Evolutionary conservation across 2,329 filamentous ascomycete species (phyloP).

Genomic region (Blastomyces parvus): DNA sequence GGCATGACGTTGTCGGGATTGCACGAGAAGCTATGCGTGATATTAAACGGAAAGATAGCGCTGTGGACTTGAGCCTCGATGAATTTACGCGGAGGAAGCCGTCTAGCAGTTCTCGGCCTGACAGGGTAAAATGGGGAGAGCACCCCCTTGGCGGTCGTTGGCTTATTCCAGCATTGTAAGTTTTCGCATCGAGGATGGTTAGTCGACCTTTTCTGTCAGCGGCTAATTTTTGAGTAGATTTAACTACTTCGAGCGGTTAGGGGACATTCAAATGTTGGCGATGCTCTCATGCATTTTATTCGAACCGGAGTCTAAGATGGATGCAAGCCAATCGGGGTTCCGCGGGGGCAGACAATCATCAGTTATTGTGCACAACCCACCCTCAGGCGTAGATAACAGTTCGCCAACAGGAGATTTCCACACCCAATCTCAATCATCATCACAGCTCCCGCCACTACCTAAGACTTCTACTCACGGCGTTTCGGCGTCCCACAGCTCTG

Average conservation of each 20-base stretch:
- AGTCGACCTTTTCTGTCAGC: background rate
- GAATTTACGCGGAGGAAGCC: conserved; percentile 25
- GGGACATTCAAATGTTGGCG: conserved; percentile 58
- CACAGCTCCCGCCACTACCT: conserved; percentile 23
- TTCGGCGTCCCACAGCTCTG: conserved; percentile 36
- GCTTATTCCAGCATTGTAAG: conserved; percentile 45
- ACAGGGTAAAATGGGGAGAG: conserved; percentile 47
- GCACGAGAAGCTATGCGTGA: conserved; percentile 52
- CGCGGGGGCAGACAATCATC: conserved; percentile 21
- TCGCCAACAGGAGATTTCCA: conserved; percentile 34
- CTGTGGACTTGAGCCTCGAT: conserved; percentile 26
- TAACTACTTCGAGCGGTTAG: conserved; percentile 49
- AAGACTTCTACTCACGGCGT: conserved; percentile 25
- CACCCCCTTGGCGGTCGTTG: conserved; percentile 48
- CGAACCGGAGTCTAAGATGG: conserved; percentile 33
- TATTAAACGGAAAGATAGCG: conserved; percentile 29
- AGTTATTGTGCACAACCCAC: conserved; percentile 36
- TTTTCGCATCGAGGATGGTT: background rate
- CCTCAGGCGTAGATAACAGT: conserved; percentile 41
- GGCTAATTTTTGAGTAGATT: conserved; percentile 30
- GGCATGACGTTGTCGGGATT: conserved; percentile 57
- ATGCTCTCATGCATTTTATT: conserved; percentile 53
- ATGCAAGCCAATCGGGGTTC: conserved; percentile 29
- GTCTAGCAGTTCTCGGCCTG: conserved; percentile 30
- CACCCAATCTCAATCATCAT: conserved; percentile 34